Base-by-base conservation (phyloP, 2,329 filamentous ascomycete genomes). In the Calonectria montana region DNA sequence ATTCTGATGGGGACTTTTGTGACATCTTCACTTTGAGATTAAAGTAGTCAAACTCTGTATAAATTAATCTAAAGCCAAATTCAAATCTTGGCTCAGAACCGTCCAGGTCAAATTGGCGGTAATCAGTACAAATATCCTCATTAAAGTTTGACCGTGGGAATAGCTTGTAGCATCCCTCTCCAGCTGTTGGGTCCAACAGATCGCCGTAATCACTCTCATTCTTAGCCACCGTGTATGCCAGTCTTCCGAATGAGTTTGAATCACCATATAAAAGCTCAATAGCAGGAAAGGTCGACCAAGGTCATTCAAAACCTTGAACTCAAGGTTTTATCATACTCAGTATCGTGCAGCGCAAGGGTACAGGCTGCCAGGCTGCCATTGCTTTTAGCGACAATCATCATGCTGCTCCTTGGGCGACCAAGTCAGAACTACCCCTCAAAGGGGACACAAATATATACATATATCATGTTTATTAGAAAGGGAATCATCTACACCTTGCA, bases 121-220 rank as follows among this genome's bases (percentile, higher is more conserved):
- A 64, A 45, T 64, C 29, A 27, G 43, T 64, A 8, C 50, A 64
- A n/a, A 47, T 1, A 8, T 29, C 61, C 29, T 64, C 43, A 31
- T 27, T 48, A 23, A 64, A 64, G 43, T 64, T 64, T 12, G 41
- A 47, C 8, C 48, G 61, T 4, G 43, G 61, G 61, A 64, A 64
- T 15, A 48, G 3, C 18, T 10, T 7, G 39, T 47, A 48, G 10
- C 47, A 6, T 7, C 61, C 61, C 3, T 37, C 27, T 10, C 25
- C 61, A 16, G 10, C 15, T 4, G 61, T 10, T 7, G 39, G 61
- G 27, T 47, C 23, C 16, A 64, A 13, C 3, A 64, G 41, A 7
- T 63, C 59, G 12, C 59, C 59, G 16, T 63, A 63, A 16, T 63
- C 59, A 16, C 39, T 47, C 25, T 63, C 59, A 16, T 63, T 23